Base-by-base conservation (phyloP, 2,329 filamentous ascomycete species). In the Sordariomycetes sp. region DNA sequence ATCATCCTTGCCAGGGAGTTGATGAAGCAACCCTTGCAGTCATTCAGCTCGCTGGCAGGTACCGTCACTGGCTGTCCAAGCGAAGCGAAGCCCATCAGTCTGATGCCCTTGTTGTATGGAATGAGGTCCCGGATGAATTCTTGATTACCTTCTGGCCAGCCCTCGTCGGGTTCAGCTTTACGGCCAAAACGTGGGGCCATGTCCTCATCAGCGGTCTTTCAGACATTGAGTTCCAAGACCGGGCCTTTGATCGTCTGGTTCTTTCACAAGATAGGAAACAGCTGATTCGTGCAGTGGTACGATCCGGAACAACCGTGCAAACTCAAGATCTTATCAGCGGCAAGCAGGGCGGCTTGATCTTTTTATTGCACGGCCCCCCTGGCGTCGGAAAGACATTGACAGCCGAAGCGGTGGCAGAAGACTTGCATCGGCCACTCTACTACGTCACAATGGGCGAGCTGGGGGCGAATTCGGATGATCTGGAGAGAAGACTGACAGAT, bases 361-460 rank as follows among this genome's bases (percentile, higher is more conserved):
- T 69, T 0, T 45, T 70, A 1, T 48, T 70, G 0, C 64, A 68
- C 37, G 66, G 66, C 18, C 56, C 61, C 1, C 65, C 66, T 0
- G 66, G 66, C 18, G 63, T 68, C 0, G 66, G 66, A 5, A 70
- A 70, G 50, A 70, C 66, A 1, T 56, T 60, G 0, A 68, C 66
- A 0, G 65, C 66, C 1, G 56, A 66, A 39, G 58, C 58, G 2
- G 52, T 63, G 2, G 60, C 61, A 2, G 54, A 57, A 50, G 54
- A 54, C 34, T 57, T 59, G 41, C 42, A 48, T 26, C 63, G 62
- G 46, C 67, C 66, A 0, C 46, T 70, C 3, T 68, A 68, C 29
- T 54, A 58, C 7, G 66, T 72, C 34, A 70, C 66, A 0, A 69
- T 64, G 9, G 66, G 67, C 30, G 64, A 70, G 36, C 54, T 66